These are phyloP conservation scores for Aspergillus ustus DNA, from an alignment of 2,329 filamentous ascomycete genomes.

Conservation along the genomic window DNA sequence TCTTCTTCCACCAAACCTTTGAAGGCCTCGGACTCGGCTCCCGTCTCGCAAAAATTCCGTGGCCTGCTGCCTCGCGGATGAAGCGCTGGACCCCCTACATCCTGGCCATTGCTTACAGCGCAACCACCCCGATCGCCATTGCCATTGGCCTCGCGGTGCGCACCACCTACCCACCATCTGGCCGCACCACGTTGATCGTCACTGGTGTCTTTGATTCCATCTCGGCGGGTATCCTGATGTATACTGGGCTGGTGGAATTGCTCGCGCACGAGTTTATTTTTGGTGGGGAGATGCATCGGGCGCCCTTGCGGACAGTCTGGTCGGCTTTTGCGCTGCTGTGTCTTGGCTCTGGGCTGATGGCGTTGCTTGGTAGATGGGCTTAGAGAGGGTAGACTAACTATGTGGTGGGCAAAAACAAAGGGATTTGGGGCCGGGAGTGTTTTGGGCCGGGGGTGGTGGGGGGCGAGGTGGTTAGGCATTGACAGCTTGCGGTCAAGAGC, in stretches of 20 bases:
- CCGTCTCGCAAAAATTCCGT: slow-evolving; percentile 75
- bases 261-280: slow-evolving; percentile 98
- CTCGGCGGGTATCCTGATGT: slow-evolving; percentile 86
- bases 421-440: no score
- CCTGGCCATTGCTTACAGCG: slow-evolving; percentile 70
- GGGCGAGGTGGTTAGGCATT: no score
- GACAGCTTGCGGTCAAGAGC: no score
- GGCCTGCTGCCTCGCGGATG: slow-evolving; percentile 60
- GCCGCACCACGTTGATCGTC: slow-evolving; percentile 69
- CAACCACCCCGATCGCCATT: slow-evolving; percentile 84
- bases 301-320: slow-evolving; percentile 63
- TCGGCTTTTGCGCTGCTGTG: slow-evolving; percentile 73
- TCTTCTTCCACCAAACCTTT: slow-evolving; percentile 89
- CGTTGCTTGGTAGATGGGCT: slow-evolving; percentile 83
- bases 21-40: slow-evolving; percentile 89
- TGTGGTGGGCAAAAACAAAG: no score
- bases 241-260: slow-evolving; percentile 89
- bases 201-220: slow-evolving; percentile 91
- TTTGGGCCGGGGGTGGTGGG: no score
- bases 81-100: slow-evolving; percentile 76
- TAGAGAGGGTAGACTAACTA: slow-evolving; percentile 40
- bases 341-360: slow-evolving; percentile 77
- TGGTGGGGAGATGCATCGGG: slow-evolving; percentile 78
- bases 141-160: slow-evolving; percentile 81
- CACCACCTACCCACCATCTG: slow-evolving; percentile 64